Evolutionary conservation across 306 rosid genomes (phyloP), one percentile per base, ranked within the genome.

Genomic region (Luffa aegyptiaca): DNA sequence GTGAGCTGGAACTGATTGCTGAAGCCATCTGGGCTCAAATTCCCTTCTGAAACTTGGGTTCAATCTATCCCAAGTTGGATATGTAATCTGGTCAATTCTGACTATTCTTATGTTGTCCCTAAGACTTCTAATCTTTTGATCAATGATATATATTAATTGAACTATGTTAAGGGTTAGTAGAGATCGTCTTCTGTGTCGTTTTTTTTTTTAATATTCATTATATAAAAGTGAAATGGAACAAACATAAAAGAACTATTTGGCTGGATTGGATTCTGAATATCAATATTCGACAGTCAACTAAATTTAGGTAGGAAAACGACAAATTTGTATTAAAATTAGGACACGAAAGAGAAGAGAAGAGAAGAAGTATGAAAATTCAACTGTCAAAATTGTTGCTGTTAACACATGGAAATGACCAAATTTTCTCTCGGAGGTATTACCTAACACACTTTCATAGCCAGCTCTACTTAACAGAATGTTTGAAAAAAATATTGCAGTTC

Each of bases 271-370:
- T 64, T 64, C 44, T n/a, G 6, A 26, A 26, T 26, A 26, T 26
- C 46, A 66, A 39, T 3, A 65, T 45, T 39, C 57, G 56, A 71
- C 39, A 5, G 56, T 12, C 76, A 71, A 71, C 37, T 1, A 45
- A 49, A 20, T 70, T 70, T 71, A 70, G 75, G 75, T 69, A 8
- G 20, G 57, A 71, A 71, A 71, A 71, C 11, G 10, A 71, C 76
- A n/a, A 20, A 10, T 57, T 71, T 71, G 45, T 45, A 45, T 11
- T 44, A 5, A 70, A 64, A 14, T 62, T 31, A 11, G 10, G 20
- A 63, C 10, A 8, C 13, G 2, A 2, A 36, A 37, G 11, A 64
- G 37, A 64, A 37, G 31, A 26, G 31, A 26, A 26, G 31, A 26
- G n/a, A n/a, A n/a, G n/a, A n/a, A n/a, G n/a, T 26, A 26, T 26